Conservation (phyloP, 805 yeast species). For the Pichia cabralensis region DNA sequence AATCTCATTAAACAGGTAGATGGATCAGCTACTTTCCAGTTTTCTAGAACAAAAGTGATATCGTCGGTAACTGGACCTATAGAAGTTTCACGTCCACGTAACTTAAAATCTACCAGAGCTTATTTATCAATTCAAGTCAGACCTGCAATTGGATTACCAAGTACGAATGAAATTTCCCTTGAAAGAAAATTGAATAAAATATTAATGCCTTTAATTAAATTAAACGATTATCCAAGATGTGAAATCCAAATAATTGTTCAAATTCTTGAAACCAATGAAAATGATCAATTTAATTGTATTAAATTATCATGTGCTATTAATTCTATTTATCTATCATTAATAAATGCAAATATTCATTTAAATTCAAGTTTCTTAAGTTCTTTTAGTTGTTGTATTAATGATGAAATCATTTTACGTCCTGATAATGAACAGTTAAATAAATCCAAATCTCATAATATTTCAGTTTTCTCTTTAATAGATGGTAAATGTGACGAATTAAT, state of each 20-base stretch:
- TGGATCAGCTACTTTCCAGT: conserved; percentile 60
- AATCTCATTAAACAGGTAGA: conserved; percentile 50
- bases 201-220: conserved; percentile 47
- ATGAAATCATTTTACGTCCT: conserved; percentile 35
- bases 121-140: conserved; percentile 69
- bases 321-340: conserved; percentile 60
- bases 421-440: conserved; percentile 29
- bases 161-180: conserved; percentile 63
- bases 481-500: conserved; percentile 45
- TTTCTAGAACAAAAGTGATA: conserved; percentile 47
- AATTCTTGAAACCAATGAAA: conserved; percentile 44
- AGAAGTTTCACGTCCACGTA: conserved; percentile 63
- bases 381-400: conserved; percentile 25
- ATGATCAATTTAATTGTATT: conserved; percentile 19
- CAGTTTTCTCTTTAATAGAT: conserved; percentile 48
- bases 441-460: conserved; percentile 53
- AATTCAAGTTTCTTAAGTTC: conserved; percentile 51
- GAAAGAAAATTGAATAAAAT: conserved; percentile 63
- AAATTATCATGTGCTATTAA: conserved; percentile 67
- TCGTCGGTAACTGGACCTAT: conserved; percentile 87
- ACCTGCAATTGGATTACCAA: conserved; percentile 67
- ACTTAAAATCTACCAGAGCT: conserved; percentile 73
- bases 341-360: conserved; percentile 73
- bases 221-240: conserved; percentile 69
- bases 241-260: conserved; percentile 62